Percentiles rank a stretch among this genome's conserved stretches.
These are phyloP conservation scores for Mrakia gelida DNA, from an alignment of 768 basidiomycete genomes.

Conservation along the genomic window DNA sequence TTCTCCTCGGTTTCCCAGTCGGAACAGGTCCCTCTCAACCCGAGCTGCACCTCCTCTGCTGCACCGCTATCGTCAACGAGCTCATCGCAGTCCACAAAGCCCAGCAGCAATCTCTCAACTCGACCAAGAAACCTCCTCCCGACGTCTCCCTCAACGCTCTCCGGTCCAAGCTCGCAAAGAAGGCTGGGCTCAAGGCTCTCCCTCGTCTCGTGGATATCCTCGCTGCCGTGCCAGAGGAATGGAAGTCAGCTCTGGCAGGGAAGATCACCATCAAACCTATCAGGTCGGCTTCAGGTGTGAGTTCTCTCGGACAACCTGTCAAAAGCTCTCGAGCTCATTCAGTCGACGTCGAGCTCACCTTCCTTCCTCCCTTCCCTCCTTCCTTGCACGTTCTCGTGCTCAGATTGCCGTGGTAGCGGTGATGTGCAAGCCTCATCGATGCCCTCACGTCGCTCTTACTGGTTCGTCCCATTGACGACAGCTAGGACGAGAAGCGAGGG, in stretches of 20 bases:
- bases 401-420: slow-evolving; percentile 98
- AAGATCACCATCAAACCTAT: slow-evolving; percentile 90
- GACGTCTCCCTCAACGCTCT: slow-evolving; percentile 81
- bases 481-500: no score
- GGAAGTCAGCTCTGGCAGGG: slow-evolving; percentile 84
- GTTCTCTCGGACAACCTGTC: not conserved
- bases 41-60: slow-evolving; percentile 81
- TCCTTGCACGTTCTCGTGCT: not conserved
- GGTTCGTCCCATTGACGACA: slow-evolving; percentile 40
- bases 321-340: no score
- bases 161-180: slow-evolving; percentile 83
- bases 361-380: not conserved
- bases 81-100: slow-evolving; percentile 56
- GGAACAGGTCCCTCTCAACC: slow-evolving; percentile 53
- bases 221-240: slow-evolving; percentile 95
- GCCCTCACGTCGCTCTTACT: slow-evolving; percentile 99
- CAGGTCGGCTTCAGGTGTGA: slow-evolving; percentile 83
- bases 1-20: not conserved
- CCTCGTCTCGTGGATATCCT: slow-evolving; percentile 96
- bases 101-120: slow-evolving; percentile 48
- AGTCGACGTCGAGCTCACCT: not conserved
- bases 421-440: slow-evolving; percentile 99
- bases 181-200: slow-evolving; percentile 76
- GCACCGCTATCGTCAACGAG: slow-evolving; percentile 89
- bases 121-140: slow-evolving; percentile 51